Percentiles rank a stretch among this genome's conserved stretches.
Evolutionary conservation across 176 grass and related monocot genomes (phyloP).

Genomic region (Triticum urartu): DNA sequence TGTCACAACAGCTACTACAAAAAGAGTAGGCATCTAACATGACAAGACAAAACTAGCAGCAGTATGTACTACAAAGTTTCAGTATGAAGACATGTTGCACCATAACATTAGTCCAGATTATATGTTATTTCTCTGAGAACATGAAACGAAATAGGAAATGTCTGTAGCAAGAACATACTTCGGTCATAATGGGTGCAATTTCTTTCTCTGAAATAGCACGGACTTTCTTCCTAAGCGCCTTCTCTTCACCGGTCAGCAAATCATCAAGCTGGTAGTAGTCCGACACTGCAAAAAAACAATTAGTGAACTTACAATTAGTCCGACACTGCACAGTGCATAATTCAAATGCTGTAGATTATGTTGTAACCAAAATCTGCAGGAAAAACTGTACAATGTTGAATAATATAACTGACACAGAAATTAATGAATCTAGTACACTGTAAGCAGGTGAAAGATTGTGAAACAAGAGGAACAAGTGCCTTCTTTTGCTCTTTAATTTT

Average conservation of each 20-base stretch:
- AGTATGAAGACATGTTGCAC: background rate
- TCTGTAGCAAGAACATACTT: slow-evolving; percentile 44
- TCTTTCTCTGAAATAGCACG: slow-evolving; percentile 70
- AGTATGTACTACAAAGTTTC: slow-evolving; percentile 15
- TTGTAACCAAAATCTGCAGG: background rate
- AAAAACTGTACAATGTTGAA: background rate
- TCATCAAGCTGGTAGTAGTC: slow-evolving; percentile 95
- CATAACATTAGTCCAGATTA: background rate
- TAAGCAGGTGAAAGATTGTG: background rate
- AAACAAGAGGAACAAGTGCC: background rate
- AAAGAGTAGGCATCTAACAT: slow-evolving; percentile 7
- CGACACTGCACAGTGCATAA: slow-evolving; percentile 44
- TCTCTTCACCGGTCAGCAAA: slow-evolving; percentile 70
- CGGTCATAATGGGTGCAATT: slow-evolving; percentile 85
- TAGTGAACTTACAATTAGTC: slow-evolving; percentile 44
- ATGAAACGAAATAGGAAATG: background rate
- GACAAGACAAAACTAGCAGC: background rate
- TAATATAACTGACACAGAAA: background rate
- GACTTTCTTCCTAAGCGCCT: slow-evolving; percentile 58
- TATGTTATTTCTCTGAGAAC: background rate
- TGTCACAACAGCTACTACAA: slow-evolving; percentile 1
- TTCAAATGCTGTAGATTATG: background rate
- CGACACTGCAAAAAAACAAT: slow-evolving; percentile 51
- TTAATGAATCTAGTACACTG: background rate
- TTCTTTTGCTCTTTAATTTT: background rate